These are phyloP conservation scores for Trichocomaceae sp. DNA, from an alignment of 2,329 filamentous ascomycete species.

Conservation along the genomic window DNA sequence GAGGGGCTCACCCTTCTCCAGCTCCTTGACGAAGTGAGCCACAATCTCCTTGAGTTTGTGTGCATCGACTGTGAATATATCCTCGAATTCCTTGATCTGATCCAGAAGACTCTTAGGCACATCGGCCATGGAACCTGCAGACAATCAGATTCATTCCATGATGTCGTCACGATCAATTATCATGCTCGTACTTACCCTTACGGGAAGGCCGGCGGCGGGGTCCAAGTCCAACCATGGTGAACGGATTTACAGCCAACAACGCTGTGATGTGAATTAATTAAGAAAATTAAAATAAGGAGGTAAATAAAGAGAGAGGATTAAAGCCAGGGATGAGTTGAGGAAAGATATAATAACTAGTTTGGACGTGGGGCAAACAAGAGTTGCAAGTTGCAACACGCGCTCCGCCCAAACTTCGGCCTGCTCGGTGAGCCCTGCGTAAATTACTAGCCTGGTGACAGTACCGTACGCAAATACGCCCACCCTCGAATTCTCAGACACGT, in stretches of 20 bases:
- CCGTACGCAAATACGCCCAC: background rate
- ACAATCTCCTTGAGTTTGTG: conserved; percentile 84
- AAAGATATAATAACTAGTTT: background rate
- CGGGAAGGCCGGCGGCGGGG: conserved; percentile 60
- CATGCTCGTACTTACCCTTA: conserved; percentile 56
- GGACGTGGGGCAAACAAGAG: conserved; percentile 1
- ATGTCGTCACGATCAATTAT: background rate
- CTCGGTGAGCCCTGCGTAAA: conserved; percentile 17
- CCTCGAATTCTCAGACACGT: background rate
- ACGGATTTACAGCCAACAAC: conserved; percentile 11
- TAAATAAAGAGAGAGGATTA: conserved; percentile 3
- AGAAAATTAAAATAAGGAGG: background rate
- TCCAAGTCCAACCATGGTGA: conserved; percentile 58
- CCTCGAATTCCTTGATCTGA: conserved; percentile 78
- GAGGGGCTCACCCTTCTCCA: conserved; percentile 62
- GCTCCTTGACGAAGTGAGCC: conserved; percentile 79
- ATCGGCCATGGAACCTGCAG: conserved; percentile 77
- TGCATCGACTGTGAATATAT: conserved; percentile 70
- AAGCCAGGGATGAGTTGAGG: background rate
- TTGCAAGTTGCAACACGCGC: background rate
- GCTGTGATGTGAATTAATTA: background rate
- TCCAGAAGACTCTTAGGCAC: conserved; percentile 75
- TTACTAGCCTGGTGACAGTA: conserved; percentile 4
- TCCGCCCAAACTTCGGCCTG: conserved; percentile 11
- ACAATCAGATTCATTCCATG: background rate